Evolutionary conservation across 2,329 filamentous ascomycete genomes (phyloP).

Genomic region (Cryphonectria radicalis): DNA sequence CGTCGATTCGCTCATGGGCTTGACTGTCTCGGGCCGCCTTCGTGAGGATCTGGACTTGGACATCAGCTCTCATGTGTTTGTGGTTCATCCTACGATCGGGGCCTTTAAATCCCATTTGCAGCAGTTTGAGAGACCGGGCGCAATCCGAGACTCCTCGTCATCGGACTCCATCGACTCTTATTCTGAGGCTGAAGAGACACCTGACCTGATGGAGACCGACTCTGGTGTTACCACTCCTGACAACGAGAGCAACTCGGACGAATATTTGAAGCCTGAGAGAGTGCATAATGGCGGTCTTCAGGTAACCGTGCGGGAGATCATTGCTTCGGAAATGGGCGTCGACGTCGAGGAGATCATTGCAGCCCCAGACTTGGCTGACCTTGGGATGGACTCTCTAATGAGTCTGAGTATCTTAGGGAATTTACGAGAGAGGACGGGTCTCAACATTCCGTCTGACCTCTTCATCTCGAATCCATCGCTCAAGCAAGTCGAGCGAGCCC

Average conservation of each 20-base stretch:
- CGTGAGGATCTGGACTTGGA: constrained; percentile 62
- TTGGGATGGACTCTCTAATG: constrained; percentile 65
- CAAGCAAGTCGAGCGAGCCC: constrained; percentile 66
- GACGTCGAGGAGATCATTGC: constrained; percentile 65
- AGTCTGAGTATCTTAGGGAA: constrained; percentile 59
- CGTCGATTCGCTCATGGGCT: constrained; percentile 64
- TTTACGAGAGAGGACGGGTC: constrained; percentile 57
- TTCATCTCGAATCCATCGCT: constrained; percentile 65
- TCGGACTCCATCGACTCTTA: constrained; percentile 43
- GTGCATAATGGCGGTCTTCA: constrained; percentile 49
- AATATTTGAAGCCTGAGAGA: constrained; percentile 45
- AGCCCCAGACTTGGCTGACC: constrained; percentile 56
- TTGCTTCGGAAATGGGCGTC: constrained; percentile 75
- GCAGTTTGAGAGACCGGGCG: constrained; percentile 42
- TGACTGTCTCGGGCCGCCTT: constrained; percentile 61
- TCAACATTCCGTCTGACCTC: constrained; percentile 62
- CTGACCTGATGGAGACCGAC: constrained; percentile 40
- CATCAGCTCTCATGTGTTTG: constrained; percentile 56
- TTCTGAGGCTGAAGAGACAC: constrained; percentile 26
- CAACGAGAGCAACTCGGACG: constrained; percentile 54
- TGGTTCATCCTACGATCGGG: constrained; percentile 58
- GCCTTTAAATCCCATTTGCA: constrained; percentile 53
- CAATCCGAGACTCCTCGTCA: constrained; percentile 30
- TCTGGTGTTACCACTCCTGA: constrained; percentile 58
- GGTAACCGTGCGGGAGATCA: constrained; percentile 64